These are phyloP conservation scores for Arthrinium phaeospermum DNA, from an alignment of 2,329 filamentous ascomycete species.

Conservation along the genomic window DNA sequence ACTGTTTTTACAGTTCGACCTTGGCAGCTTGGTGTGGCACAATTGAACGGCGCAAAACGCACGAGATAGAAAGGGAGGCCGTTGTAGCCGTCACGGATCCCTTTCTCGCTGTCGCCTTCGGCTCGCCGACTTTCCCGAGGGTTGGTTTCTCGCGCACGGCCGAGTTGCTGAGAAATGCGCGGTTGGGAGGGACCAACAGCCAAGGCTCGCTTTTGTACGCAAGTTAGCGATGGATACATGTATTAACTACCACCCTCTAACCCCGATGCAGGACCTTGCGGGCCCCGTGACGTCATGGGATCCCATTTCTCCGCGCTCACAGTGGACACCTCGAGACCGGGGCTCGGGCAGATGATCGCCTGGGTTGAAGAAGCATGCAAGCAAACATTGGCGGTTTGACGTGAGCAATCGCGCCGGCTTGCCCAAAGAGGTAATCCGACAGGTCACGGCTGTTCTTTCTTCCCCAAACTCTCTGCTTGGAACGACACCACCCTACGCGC, in stretches of 20 bases:
- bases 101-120: neutral
- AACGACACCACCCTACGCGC: neutral
- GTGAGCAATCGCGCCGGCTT: neutral
- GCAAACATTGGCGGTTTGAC: neutral
- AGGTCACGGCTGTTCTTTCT: neutral
- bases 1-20: constrained; percentile 2
- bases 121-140: neutral
- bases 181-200: neutral
- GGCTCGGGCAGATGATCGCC: neutral
- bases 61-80: neutral
- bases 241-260: neutral
- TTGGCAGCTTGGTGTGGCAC: neutral
- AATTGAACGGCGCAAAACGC: neutral
- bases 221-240: neutral
- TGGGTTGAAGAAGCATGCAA: neutral
- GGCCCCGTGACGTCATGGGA: neutral
- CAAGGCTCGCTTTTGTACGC: neutral
- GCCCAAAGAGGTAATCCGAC: constrained; percentile 1
- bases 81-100: neutral
- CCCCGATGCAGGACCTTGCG: neutral
- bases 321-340: neutral
- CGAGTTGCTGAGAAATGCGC: neutral
- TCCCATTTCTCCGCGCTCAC: neutral
- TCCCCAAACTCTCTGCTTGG: neutral
- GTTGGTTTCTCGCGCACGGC: neutral